Conservation (phyloP, 441 rosid species). For the Aleurites moluccanus region DNA sequence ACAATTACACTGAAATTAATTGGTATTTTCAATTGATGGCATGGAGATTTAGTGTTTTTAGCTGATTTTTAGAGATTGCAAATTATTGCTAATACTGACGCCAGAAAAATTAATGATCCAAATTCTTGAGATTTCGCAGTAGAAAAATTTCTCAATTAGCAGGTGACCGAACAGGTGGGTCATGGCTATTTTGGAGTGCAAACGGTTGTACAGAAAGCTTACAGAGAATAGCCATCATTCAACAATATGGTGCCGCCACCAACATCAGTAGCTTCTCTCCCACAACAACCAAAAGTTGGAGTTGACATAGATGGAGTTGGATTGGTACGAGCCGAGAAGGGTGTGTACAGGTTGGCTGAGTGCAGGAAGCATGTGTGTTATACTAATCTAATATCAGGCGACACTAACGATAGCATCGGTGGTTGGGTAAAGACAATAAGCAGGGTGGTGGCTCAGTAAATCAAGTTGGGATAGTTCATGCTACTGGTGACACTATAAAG, state of each 20-base stretch:
- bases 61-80: slow-evolving; percentile 45
- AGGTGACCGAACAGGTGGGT: slow-evolving; percentile 34
- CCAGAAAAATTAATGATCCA: slow-evolving; percentile 33
- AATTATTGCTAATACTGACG: slow-evolving; percentile 31
- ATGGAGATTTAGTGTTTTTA: no score
- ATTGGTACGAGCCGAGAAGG: slow-evolving; percentile 34
- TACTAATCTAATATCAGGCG: slow-evolving; percentile 31
- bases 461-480: slow-evolving; percentile 47
- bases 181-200: slow-evolving; percentile 48
- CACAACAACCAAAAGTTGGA: slow-evolving; percentile 27
- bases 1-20: no score
- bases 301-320: slow-evolving; percentile 35
- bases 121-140: slow-evolving; percentile 26
- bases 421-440: not conserved
- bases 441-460: slow-evolving; percentile 35
- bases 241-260: slow-evolving; percentile 28
- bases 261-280: slow-evolving; percentile 18
- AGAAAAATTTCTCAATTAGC: slow-evolving; percentile 33
- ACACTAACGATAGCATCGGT: slow-evolving; percentile 16
- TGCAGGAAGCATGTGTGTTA: slow-evolving; percentile 54
- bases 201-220: slow-evolving; percentile 40
- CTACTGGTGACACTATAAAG: slow-evolving; percentile 19
- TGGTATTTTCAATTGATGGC: no score
- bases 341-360: slow-evolving; percentile 43
- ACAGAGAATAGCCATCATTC: slow-evolving; percentile 41